Percentiles rank a stretch among this genome's conserved stretches.
Conservation (phyloP, 805 yeast species). For the Kodamaea laetipori region DNA sequence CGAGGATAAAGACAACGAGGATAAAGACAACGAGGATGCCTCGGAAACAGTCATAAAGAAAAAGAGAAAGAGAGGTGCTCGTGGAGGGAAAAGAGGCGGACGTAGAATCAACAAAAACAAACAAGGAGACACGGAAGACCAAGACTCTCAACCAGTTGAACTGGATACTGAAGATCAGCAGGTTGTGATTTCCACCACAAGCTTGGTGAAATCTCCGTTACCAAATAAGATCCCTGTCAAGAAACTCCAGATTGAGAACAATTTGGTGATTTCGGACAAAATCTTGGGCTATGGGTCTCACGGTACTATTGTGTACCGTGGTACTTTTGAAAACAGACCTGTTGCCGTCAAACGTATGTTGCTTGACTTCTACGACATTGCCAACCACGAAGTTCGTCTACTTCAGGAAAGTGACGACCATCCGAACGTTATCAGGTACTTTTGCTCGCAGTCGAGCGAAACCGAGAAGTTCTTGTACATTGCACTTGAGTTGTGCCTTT, state of each 20-base stretch:
- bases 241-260: constrained; percentile 48
- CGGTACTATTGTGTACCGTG: constrained; percentile 92
- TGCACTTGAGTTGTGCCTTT: constrained; percentile 88
- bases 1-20: constrained; percentile 9
- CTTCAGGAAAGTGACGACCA: constrained; percentile 95
- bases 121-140: constrained; percentile 19
- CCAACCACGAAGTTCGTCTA: constrained; percentile 84
- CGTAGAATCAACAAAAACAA: constrained; percentile 38
- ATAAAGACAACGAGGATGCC: constrained; percentile 8
- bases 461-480: constrained; percentile 81
- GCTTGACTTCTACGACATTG: constrained; percentile 89
- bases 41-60: constrained; percentile 36
- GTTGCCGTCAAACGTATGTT: constrained; percentile 96
- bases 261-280: constrained; percentile 64
- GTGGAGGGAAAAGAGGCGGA: constrained; percentile 73
- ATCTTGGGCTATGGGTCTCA: constrained; percentile 95
- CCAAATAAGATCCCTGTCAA: constrained; percentile 24
- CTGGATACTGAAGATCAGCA: constrained; percentile 7
- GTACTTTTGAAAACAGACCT: constrained; percentile 86
- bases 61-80: constrained; percentile 78
- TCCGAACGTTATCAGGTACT: constrained; percentile 91
- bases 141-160: constrained; percentile 9
- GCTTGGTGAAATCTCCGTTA: constrained; percentile 28
- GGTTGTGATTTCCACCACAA: constrained; percentile 29
- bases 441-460: constrained; percentile 81